Conservation (phyloP, 2,329 filamentous ascomycete species). For the Pseudogymnoascus sp. region DNA sequence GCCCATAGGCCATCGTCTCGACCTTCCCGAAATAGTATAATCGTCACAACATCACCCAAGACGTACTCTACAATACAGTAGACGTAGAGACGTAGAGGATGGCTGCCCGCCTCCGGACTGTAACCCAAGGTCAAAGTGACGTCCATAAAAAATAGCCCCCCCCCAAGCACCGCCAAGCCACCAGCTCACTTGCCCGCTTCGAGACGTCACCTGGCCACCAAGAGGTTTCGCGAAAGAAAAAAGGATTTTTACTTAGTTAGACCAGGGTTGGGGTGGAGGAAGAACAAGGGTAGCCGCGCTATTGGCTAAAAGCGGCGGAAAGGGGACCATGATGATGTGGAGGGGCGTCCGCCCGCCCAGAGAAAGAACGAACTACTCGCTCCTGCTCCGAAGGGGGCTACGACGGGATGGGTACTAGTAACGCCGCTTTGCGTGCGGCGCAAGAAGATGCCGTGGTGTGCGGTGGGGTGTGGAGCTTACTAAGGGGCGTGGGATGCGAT, state of each 20-base stretch:
- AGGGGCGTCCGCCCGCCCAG: too few species aligned
- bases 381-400: too few species aligned
- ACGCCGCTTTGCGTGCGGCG: too few species aligned
- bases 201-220: background rate
- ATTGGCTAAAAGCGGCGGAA: background rate
- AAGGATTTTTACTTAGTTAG: too few species aligned
- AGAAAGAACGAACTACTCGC: too few species aligned
- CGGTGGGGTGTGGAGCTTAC: background rate
- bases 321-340: background rate
- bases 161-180: background rate
- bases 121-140: too few species aligned
- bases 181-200: background rate
- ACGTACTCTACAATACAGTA: too few species aligned
- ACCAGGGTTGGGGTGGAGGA: too few species aligned
- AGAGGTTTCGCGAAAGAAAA: background rate
- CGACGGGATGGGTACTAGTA: too few species aligned
- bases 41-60: background rate
- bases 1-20: background rate
- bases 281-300: too few species aligned
- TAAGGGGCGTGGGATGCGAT: background rate
- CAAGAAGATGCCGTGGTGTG: background rate
- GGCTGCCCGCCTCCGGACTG: background rate
- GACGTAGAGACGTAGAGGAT: too few species aligned
- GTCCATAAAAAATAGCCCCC: too few species aligned
- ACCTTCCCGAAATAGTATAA: background rate